These are phyloP conservation scores for Lunasporangiospora selenospora DNA, from an alignment of 192 early-diverging fungal species.

Conservation along the genomic window DNA sequence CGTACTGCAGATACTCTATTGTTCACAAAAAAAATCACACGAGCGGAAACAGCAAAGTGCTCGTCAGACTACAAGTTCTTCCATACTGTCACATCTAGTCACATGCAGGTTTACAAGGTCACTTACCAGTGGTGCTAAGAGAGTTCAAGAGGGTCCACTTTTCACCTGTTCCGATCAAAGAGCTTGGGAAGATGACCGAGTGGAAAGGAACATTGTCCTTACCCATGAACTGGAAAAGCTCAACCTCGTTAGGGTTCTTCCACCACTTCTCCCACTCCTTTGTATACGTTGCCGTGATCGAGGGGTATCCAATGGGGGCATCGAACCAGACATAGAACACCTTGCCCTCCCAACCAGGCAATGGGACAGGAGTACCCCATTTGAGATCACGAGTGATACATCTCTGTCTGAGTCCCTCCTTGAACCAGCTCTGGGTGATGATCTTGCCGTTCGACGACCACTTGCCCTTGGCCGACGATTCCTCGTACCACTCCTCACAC, in stretches of 20 bases:
- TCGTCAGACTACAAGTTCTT: too few species aligned
- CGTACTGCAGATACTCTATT: constrained; percentile 96
- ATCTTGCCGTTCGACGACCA: constrained; percentile 90
- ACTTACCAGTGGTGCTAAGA: constrained; percentile 87
- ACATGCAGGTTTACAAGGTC: too few species aligned
- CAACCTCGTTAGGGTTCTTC: constrained; percentile 96
- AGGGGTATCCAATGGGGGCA: constrained; percentile 96
- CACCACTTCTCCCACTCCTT: constrained; percentile 97
- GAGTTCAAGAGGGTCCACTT: constrained; percentile 93
- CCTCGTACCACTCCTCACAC: constrained; percentile 79
- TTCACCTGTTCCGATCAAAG: constrained; percentile 86
- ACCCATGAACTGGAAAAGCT: constrained; percentile 99
- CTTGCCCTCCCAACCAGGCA: constrained; percentile 83
- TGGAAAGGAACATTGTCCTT: constrained; percentile 99
- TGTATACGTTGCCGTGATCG: constrained; percentile 97
- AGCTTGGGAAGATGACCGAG: constrained; percentile 94
- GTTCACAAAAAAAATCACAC: constrained; percentile 4
- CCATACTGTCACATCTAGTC: too few species aligned
- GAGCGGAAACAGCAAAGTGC: neutral
- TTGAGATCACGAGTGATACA: constrained; percentile 99
- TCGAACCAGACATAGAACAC: constrained; percentile 99
- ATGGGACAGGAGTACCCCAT: constrained; percentile 97
- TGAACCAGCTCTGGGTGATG: constrained; percentile 94
- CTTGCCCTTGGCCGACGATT: constrained; percentile 72
- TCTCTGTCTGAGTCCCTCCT: constrained; percentile 89